These are phyloP conservation scores for Talaromyces marneffei DNA, from an alignment of 2,329 filamentous ascomycete species.

Conservation along the genomic window DNA sequence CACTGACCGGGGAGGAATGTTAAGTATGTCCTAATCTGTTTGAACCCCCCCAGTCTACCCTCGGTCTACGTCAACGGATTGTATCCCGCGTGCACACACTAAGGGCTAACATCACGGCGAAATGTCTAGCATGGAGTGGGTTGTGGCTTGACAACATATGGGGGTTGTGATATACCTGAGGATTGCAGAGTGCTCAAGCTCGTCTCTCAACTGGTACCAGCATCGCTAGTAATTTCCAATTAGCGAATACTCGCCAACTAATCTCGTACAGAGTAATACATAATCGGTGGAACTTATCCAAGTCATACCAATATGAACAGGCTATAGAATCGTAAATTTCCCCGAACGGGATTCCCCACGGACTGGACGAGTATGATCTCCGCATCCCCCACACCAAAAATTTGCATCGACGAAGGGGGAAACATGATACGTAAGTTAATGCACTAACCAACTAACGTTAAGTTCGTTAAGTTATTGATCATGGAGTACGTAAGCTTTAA, in stretches of 20 bases:
- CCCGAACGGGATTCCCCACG: neutral
- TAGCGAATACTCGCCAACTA: neutral
- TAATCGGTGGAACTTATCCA: neutral
- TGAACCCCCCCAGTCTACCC: neutral
- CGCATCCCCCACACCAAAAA: neutral
- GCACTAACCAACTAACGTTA: too few species aligned
- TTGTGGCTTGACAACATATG: neutral
- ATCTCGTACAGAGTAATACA: neutral
- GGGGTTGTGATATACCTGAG: neutral
- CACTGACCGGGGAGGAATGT: neutral
- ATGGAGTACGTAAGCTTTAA: neutral
- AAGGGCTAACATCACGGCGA: neutral
- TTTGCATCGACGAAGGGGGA: neutral
- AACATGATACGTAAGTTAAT: neutral
- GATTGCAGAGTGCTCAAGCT: neutral
- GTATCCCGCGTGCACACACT: neutral
- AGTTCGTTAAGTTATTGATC: neutral
- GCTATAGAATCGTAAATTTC: neutral
- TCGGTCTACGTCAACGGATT: neutral
- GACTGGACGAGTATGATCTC: neutral
- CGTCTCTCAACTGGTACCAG: neutral
- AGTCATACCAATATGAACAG: neutral
- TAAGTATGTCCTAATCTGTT: too few species aligned
- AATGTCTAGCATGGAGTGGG: neutral
- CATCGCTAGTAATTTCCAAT: neutral